Base-by-base conservation (phyloP, 1,284 basidiomycete species). In the Termitomyces sp. region DNA sequence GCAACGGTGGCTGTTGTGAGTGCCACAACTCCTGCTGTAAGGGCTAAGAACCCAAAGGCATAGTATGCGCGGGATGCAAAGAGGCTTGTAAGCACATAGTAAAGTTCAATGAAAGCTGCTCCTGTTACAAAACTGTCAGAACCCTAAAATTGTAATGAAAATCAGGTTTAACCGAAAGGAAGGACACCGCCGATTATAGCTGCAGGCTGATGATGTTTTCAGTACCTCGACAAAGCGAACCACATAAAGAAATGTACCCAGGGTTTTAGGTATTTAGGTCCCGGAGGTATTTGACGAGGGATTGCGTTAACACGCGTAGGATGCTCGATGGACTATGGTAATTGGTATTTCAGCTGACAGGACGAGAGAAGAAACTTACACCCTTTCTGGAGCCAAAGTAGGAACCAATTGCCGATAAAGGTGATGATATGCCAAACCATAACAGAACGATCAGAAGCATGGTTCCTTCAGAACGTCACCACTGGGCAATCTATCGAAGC, bases 391-490 rank as follows among this genome's bases (percentile, higher is more conserved):
- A 80, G 14, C 95, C 95, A 58, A 87, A 83, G 68, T 91, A 89
- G 10, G 84, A 80, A 18, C 86, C 86, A 39, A 88, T 68, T 14
- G 81, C 77, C 24, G 87, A 88, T 45, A 89, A 76, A 0, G 96
- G 96, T 0, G 92, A 88, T 31, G 93, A 94, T 56, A 98, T 93
- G 44, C 93, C 85, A 69, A 94, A 97, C 95, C 95, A 99, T n/a
- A 99, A 73, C 8, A 92, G 66, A 16, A 96, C 82, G 56, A 99
- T 90, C 18, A 93, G 79, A 39, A 94, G 73, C 77, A 98, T 88
- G 0, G 96, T 96, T 37, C 88, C 86, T 88, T 51, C 14, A 43
- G 28, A 44, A 39, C 28, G 24, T 33, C 38, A 28, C 19, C 7
- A 18, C 6, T 18, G 6, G 34, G n/a, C 1, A 46, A n/a, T 40